phyloP scores from a whole-genome alignment of 1,139 yeast genomes.

The Yarrowia galli region DNA sequence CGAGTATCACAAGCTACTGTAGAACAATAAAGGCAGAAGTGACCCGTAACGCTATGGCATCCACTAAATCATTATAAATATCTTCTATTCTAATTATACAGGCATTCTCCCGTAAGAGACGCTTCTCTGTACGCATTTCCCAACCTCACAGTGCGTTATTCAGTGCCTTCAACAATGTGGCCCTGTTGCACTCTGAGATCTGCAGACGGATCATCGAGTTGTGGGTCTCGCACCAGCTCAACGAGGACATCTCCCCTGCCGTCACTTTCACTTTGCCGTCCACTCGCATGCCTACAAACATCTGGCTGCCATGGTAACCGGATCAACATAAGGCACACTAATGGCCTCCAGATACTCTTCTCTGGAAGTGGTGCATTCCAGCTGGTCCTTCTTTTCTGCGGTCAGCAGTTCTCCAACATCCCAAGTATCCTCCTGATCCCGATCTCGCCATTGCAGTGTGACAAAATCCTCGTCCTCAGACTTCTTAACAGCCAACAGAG shows the following conservation, averaged over 20 bases:
- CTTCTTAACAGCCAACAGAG: slow-evolving; percentile 72
- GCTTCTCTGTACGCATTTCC: no score
- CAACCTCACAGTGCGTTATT: no score
- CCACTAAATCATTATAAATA: slow-evolving; percentile 6
- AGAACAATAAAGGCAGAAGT: no score
- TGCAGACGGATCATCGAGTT: no score
- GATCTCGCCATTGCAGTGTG: slow-evolving; percentile 58
- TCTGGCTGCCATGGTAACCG: slow-evolving; percentile 20
- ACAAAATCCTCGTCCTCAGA: slow-evolving; percentile 77
- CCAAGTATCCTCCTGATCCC: slow-evolving; percentile 53
- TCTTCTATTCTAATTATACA: slow-evolving; percentile 15
- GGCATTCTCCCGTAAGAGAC: no score
- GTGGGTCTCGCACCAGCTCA: no score
- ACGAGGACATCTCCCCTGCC: no score
- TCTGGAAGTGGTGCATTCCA: slow-evolving; percentile 45
- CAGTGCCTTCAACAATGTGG: no score
- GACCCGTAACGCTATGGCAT: no score
- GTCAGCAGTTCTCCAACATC: slow-evolving; percentile 50
- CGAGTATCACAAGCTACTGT: no score
- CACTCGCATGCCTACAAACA: slow-evolving; percentile 2
- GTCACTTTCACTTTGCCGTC: no score
- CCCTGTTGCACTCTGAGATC: neutral
- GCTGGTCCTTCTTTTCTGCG: slow-evolving; percentile 42
- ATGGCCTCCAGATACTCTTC: slow-evolving; percentile 45
- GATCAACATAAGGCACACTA: slow-evolving; percentile 35